These are phyloP conservation scores for Oryza rufipogon DNA, from an alignment of 176 grass and related monocot genomes.

Conservation along the genomic window DNA sequence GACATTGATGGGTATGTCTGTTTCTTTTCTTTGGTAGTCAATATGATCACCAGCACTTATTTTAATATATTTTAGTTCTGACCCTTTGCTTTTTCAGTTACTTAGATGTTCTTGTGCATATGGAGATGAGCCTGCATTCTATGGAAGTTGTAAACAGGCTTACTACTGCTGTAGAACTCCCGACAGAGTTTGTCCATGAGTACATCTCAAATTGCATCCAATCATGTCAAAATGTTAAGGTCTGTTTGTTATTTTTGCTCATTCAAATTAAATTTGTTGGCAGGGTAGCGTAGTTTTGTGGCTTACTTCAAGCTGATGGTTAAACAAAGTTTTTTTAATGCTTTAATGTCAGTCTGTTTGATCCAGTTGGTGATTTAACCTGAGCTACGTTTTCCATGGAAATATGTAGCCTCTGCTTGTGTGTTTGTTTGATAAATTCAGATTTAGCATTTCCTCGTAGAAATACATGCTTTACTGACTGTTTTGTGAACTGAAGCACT, in stretches of 20 bases:
- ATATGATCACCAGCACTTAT: not conserved
- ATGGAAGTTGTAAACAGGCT: slow-evolving; percentile 99
- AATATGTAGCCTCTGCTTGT: slow-evolving; percentile 18
- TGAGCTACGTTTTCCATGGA: not conserved
- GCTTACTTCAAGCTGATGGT: slow-evolving; percentile 16
- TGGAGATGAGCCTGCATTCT: slow-evolving; percentile 99
- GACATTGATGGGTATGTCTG: slow-evolving; percentile 79
- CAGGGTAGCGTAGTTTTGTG: not conserved
- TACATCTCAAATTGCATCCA: slow-evolving; percentile 99
- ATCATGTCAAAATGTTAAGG: slow-evolving; percentile 99
- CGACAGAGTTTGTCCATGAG: slow-evolving; percentile 90
- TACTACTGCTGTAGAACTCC: slow-evolving; percentile 91
- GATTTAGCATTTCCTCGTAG: not conserved
- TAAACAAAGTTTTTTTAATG: not conserved
- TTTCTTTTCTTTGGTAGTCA: slow-evolving; percentile 30
- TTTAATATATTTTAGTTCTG: slow-evolving; percentile 20
- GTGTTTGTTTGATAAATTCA: slow-evolving; percentile 7
- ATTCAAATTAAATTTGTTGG: slow-evolving; percentile 9
- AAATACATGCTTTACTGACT: not conserved
- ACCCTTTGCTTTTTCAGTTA: slow-evolving; percentile 54
- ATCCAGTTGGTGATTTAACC: slow-evolving; percentile 16
- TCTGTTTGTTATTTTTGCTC: slow-evolving; percentile 46
- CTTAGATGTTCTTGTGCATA: slow-evolving; percentile 94
- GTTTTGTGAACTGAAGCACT: slow-evolving; percentile 9
- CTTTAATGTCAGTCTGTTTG: not conserved